phyloP scores from a whole-genome alignment of 1,284 basidiomycete genomes.

The Ganoderma multipileum region DNA sequence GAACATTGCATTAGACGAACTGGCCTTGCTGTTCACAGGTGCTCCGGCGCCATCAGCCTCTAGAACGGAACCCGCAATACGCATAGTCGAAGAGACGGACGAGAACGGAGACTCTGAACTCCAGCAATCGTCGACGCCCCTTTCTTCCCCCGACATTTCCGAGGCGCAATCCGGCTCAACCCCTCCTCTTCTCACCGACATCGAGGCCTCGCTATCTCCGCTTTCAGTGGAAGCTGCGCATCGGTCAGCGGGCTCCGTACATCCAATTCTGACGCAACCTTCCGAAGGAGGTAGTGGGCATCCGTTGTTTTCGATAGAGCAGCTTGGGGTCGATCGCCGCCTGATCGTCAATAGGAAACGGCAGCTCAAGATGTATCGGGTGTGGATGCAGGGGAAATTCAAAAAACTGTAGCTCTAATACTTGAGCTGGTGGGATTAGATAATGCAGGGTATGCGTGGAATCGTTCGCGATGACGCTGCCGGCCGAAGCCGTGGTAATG shows the following conservation, averaged over 20 bases:
- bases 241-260: slow-evolving; percentile 18
- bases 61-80: slow-evolving; percentile 41
- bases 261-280: slow-evolving; percentile 27
- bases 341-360: slow-evolving; percentile 91
- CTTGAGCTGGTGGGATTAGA: neutral
- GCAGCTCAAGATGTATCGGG: slow-evolving; percentile 94
- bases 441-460: neutral
- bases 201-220: slow-evolving; percentile 13
- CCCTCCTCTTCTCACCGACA: slow-evolving; percentile 14
- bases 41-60: slow-evolving; percentile 45
- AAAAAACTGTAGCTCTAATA: slow-evolving; percentile 49
- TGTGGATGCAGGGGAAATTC: slow-evolving; percentile 94
- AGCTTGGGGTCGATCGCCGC: slow-evolving; percentile 89
- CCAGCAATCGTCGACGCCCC: slow-evolving; percentile 7
- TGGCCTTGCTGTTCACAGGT: slow-evolving; percentile 82
- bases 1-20: slow-evolving; percentile 67
- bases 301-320: slow-evolving; percentile 73
- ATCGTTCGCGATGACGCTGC: neutral
- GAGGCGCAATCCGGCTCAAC: slow-evolving; percentile 5
- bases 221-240: slow-evolving; percentile 5
- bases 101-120: slow-evolving; percentile 35
- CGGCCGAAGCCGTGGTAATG: neutral
- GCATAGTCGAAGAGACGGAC: slow-evolving; percentile 47
- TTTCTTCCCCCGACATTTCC: slow-evolving; percentile 8
- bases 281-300: slow-evolving; percentile 32